phyloP scores from a whole-genome alignment of 2,329 filamentous ascomycete species.

The Pezicula carpinea region DNA sequence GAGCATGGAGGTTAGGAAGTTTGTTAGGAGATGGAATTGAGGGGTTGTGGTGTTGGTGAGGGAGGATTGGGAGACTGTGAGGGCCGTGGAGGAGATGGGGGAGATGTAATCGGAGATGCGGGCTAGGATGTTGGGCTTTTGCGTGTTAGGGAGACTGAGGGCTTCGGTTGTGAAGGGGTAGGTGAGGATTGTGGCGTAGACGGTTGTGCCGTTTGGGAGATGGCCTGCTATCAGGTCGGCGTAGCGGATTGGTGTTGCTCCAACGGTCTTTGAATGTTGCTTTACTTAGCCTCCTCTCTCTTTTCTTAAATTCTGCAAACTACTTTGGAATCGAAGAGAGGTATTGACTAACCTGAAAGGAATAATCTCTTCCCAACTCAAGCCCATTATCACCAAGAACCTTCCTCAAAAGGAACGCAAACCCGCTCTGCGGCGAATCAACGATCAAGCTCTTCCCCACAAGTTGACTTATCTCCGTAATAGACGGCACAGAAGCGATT shows the following conservation, averaged over 20 bases:
- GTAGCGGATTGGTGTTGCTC: slow-evolving; percentile 24
- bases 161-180: slow-evolving; percentile 26
- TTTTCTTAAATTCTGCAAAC: no score
- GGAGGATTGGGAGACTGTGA: slow-evolving; percentile 18
- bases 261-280: slow-evolving; percentile 16
- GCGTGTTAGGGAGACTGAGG: slow-evolving; percentile 8
- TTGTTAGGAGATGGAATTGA: slow-evolving; percentile 13
- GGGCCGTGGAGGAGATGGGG: slow-evolving; percentile 11
- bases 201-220: slow-evolving; percentile 23
- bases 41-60: slow-evolving; percentile 9
- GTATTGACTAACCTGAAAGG: slow-evolving; percentile 9
- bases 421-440: slow-evolving; percentile 26
- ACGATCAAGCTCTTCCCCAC: slow-evolving; percentile 26
- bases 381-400: slow-evolving; percentile 16
- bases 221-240: slow-evolving; percentile 20
- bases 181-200: slow-evolving; percentile 27
- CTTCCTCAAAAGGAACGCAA: slow-evolving; percentile 22
- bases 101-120: no score
- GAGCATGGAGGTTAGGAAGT: slow-evolving; percentile 25
- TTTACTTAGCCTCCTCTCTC: no score
- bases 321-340: no score
- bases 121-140: slow-evolving; percentile 7
- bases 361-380: slow-evolving; percentile 15
- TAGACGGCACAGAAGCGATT: slow-evolving; percentile 22
- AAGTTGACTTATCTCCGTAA: slow-evolving; percentile 22